Base-by-base conservation (phyloP, 2,329 filamentous ascomycete genomes). In the Aspergillus tanneri region DNA sequence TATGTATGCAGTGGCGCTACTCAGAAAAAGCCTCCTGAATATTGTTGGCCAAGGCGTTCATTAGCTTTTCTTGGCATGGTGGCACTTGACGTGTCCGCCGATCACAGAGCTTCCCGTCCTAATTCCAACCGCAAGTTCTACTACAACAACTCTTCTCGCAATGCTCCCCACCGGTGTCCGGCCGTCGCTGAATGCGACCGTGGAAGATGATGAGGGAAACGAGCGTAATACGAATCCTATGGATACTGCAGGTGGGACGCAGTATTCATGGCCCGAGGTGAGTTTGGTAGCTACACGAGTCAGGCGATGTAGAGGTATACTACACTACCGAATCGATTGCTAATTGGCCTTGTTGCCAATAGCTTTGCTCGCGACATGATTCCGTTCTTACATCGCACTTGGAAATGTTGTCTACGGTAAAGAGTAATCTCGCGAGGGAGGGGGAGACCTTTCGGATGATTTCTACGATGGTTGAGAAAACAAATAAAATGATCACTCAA, bases 281-380 rank as follows among this genome's bases (percentile, higher is more conserved):
- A 47, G 57, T 41, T 12, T 30, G 19, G 14, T 23, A 12, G 12
- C 24, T 32, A 10, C 6, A 24, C 32, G 7, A 22, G 44, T 34
- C 16, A 25, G 36, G 22, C 19, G 22, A 36, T 16, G 24, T 24
- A n/a, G n/a, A n/a, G n/a, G n/a, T n/a, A n/a, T n/a, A n/a, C n/a
- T n/a, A 14, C n/a, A 28, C 14, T 27, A 12, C 14, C 14, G 8
- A 14, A 16, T 5, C 27, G 5, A 18, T 49, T 18, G 24, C 40
- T 43, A 18, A 38, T 22, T 34, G 22, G 22, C 10, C 12, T 21
- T 2, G 2, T 9, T 32, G 1, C 7, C 28, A 4, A 14, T 39
- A 74, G 71, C 56, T 74, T 18, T 71, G 71, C 46, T 55, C 63
- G 10, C 69, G 67, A 30, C 72, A 75, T 52, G 67, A 73, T n/a